A percentile compares a stretch with the other conserved stretches of the same genome.
Conservation (phyloP, 208 protist genomes). For the Vickermania ingenoplastis region DNA sequence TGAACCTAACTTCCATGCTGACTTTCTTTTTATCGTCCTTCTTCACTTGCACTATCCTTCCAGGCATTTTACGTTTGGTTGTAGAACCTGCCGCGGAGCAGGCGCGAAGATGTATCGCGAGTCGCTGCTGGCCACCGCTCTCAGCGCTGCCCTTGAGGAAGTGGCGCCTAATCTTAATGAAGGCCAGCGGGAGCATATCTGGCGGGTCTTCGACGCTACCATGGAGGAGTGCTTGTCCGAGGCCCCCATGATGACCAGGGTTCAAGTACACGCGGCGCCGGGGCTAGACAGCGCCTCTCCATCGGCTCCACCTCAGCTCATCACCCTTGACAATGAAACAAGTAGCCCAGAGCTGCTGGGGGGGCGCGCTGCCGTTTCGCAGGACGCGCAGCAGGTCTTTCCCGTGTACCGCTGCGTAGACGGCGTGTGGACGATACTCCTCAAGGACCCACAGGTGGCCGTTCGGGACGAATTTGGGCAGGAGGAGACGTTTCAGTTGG, state of each 20-base stretch:
- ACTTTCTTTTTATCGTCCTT: too few species aligned
- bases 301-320: neutral
- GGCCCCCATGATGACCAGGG: constrained; percentile 37
- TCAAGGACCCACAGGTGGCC: constrained; percentile 63
- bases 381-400: constrained; percentile 36
- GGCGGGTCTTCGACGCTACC: constrained; percentile 63
- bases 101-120: constrained; percentile 68
- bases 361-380: constrained; percentile 6
- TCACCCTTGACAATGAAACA: constrained; percentile 2
- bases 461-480: constrained; percentile 50
- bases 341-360: neutral
- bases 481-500: constrained; percentile 50
- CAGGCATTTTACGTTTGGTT: too few species aligned
- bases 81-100: too few species aligned
- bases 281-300: neutral
- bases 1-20: too few species aligned
- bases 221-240: constrained; percentile 60
- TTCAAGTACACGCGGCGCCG: constrained; percentile 36
- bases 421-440: constrained; percentile 75
- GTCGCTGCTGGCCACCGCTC: constrained; percentile 47
- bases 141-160: constrained; percentile 62
- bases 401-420: constrained; percentile 64
- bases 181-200: constrained; percentile 61
- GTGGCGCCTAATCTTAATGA: constrained; percentile 28
- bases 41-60: too few species aligned